Evolutionary conservation across 768 basidiomycete species (phyloP), one percentile per base, ranked within the genome.

Genomic region (Ephemerocybe angulata): DNA sequence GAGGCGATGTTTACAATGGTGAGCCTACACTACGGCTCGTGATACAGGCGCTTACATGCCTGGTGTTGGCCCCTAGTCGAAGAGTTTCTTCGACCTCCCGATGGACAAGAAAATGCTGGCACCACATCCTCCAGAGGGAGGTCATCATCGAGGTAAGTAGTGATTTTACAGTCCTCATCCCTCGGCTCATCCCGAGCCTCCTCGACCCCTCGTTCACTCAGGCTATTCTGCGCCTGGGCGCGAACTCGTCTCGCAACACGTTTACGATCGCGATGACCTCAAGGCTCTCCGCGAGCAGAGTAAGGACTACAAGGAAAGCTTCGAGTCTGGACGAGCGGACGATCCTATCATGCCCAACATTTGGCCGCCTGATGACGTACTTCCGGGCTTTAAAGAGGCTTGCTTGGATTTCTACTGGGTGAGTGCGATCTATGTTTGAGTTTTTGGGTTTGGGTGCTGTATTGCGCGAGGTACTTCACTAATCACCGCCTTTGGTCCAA

Each of bases 331-430:
- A 1, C 68, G 76, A 25, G 82, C 82, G 43, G 68, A 73, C n/a
- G 68, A 76, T 42, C 63, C 61, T 3, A 57, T 62, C 0, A 75
- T 78, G 70, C 80, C 82, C 1, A 83, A 85, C 58, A 80, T 84
- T 31, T 85, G 83, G 82, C 74, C 79, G 11, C 76, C 79, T 0
- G 82, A 82, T 4, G 72, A 68, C 13, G 67, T 76, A 0, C 66
- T 85, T 13, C 79, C 82, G 0, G 82, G 78, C 1, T 83, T 84
- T 62, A 77, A 70, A 50, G 75, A 80, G 52, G 74, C 74, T 0
- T 81, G 79, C 57, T 54, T 80, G 3, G 72, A 77, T 19, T 84
- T 83, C 62, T 82, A 72, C 58, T 76, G 77, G 74, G 77, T 72
- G 52, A 57, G 57, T 62, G n/a, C 22, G 57, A 61, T 1, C 65